phyloP scores from a whole-genome alignment of 116 monocot species.

The Iris pallida region DNA sequence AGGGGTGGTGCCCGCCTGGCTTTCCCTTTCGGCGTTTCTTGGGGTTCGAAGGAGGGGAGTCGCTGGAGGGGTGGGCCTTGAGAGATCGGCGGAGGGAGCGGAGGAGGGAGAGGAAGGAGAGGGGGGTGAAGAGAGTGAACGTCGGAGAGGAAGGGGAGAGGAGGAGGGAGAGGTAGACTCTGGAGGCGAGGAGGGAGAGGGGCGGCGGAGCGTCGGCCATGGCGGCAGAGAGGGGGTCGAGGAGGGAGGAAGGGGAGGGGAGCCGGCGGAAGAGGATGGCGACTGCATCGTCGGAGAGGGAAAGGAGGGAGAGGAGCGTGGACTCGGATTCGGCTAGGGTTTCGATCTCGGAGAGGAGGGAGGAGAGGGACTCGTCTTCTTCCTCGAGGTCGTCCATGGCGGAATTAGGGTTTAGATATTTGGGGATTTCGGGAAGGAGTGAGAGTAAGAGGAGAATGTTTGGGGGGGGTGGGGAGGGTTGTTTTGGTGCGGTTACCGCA shows the following conservation, averaged over 20 bases:
- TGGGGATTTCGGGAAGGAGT: too few relatives aligned
- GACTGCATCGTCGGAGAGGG: slow-evolving; percentile 1
- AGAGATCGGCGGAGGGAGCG: slow-evolving; percentile 39
- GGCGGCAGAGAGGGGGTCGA: background rate
- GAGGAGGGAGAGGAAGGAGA: slow-evolving; percentile 13
- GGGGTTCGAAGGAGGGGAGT: background rate
- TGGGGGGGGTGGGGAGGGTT: too few relatives aligned
- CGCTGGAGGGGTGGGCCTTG: slow-evolving; percentile 17
- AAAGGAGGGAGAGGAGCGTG: slow-evolving; percentile 11
- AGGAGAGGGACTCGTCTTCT: slow-evolving; percentile 1
- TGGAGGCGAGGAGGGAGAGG: slow-evolving; percentile 13
- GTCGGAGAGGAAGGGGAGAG: slow-evolving; percentile 18
- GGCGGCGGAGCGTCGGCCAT: background rate
- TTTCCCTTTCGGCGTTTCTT: slow-evolving; percentile 32
- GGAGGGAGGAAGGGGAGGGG: background rate
- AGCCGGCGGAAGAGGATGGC: background rate
- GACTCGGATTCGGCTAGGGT: slow-evolving; percentile 1
- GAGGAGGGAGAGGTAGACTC: slow-evolving; percentile 15
- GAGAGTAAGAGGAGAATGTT: too few relatives aligned
- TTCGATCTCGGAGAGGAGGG: slow-evolving; percentile 5
- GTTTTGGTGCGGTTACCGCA: too few relatives aligned
- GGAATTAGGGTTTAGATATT: slow-evolving; percentile 3
- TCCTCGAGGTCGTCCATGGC: slow-evolving; percentile 16
- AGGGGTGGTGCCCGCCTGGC: background rate
- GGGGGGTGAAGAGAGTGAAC: slow-evolving; percentile 19